Base-by-base conservation (phyloP, 2,329 filamentous ascomycete genomes). In the Geosmithia flava region DNA sequence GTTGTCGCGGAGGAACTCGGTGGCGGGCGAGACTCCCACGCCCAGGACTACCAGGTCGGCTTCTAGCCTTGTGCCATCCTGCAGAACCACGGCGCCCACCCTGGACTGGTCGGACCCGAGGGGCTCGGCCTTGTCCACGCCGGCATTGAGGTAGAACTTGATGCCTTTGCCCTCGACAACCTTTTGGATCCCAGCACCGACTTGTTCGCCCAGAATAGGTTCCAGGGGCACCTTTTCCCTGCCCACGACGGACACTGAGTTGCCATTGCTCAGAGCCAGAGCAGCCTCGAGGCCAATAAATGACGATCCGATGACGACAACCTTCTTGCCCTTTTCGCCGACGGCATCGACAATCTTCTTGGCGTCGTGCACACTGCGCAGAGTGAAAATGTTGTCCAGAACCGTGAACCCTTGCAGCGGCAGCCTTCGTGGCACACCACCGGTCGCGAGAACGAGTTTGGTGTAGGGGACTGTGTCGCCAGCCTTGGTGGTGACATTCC, bases 261-360 rank as follows among this genome's bases (percentile, higher is more conserved):
- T 95, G 57, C 85, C 84, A 56, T 84, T 85, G 43, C 77, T 68
- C 0, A 85, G 82, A 0, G 94, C 83, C 53, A 90, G 93, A 52
- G 86, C 91, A n/a, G 94, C 79, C 66, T 98, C 93, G 86, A 98
- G 94, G 41, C 93, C 93, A 59, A 98, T 98, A 66, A 98, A 98
- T 1, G 88, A 95, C 50, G 85, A 91, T 41, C 93, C 93, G 48
- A 98, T 74, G 15, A 98, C 75, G 44, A 95, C 88, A 54, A 98
- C 81, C 65, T 95, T 96, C 75, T 95, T 96, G 50, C 80, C 81
- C 60, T 86, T 84, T 46, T 87, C 79, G 29, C 88, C 88, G 44
- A 95, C 85, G 7, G 88, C 87, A 1, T 71, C 74, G 23, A 88
- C 74, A 54, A 98, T 96, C 50, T 74, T 75, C 62, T 90, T 80